phyloP scores from a whole-genome alignment of 257 asterid genomes.

The Solanum acaule region DNA sequence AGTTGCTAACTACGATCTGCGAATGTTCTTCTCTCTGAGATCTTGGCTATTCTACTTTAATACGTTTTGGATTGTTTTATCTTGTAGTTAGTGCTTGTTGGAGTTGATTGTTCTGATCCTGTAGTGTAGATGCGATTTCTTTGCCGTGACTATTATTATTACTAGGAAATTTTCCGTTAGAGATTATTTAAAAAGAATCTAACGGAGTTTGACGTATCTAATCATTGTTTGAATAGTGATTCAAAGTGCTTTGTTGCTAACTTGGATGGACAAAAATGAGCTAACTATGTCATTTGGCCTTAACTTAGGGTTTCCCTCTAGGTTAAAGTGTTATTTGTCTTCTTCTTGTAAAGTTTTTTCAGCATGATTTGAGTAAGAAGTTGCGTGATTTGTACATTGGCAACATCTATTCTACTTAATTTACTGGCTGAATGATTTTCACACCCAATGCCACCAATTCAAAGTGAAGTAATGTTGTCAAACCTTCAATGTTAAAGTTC shows the following conservation, averaged over 20 bases:
- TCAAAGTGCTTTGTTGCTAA: not conserved
- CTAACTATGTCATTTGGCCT: not conserved
- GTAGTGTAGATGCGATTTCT: not conserved
- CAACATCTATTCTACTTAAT: not conserved
- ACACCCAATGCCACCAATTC: not conserved
- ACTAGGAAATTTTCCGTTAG: not conserved
- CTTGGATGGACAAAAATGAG: not conserved
- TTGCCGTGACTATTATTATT: not conserved
- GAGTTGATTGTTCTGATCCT: not conserved
- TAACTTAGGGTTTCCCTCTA: not conserved
- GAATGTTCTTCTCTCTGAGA: not conserved
- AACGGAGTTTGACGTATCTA: not conserved
- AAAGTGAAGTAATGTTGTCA: not conserved
- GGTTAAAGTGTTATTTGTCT: not conserved
- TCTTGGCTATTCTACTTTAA: not conserved
- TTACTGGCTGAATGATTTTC: not conserved
- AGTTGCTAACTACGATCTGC: not conserved
- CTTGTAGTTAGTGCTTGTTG: not conserved
- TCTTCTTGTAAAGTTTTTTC: not conserved
- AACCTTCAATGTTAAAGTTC: not conserved
- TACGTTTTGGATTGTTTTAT: not conserved
- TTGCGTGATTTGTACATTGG: not conserved
- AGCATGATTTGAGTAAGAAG: not conserved
- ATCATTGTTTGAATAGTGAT: not conserved
- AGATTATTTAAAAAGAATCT: not conserved